A percentile compares a stretch with the other conserved stretches of the same genome.
phyloP scores from a whole-genome alignment of 1,139 yeast genomes.

The Saccharomyces hybrid region DNA sequence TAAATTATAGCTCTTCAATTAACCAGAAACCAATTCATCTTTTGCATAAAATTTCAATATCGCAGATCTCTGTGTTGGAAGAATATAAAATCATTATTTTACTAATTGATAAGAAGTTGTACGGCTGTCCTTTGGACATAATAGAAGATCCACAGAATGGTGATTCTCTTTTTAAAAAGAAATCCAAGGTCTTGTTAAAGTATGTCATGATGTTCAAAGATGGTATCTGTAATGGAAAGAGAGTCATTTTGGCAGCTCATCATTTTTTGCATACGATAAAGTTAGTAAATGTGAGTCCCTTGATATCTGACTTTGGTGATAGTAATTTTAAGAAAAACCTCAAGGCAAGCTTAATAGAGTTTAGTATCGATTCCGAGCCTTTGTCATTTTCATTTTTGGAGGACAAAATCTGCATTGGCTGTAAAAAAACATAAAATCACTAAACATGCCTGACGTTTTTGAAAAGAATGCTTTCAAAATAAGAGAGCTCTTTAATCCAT shows the following conservation, averaged over 20 bases:
- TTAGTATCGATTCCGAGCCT: constrained; percentile 72
- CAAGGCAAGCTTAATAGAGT: constrained; percentile 55
- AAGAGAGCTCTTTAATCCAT: not conserved
- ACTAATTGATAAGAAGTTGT: constrained; percentile 69
- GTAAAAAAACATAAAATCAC: constrained; percentile 88
- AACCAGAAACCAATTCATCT: constrained; percentile 51
- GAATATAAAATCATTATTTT: constrained; percentile 78
- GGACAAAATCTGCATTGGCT: constrained; percentile 79
- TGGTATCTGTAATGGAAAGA: constrained; percentile 80
- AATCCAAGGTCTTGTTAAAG: constrained; percentile 69
- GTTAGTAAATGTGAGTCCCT: constrained; percentile 1
- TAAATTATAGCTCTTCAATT: not conserved
- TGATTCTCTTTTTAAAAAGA: constrained; percentile 35
- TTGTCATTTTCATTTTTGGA: constrained; percentile 78
- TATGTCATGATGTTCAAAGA: constrained; percentile 83
- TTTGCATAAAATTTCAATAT: constrained; percentile 63
- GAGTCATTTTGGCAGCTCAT: constrained; percentile 79
- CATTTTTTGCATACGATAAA: constrained; percentile 34
- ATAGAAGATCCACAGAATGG: constrained; percentile 56
- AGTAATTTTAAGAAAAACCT: constrained; percentile 50
- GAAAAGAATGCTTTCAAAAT: not conserved
- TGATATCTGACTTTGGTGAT: not conserved
- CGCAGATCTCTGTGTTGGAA: constrained; percentile 82
- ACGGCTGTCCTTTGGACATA: constrained; percentile 76
- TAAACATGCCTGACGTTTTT: constrained; percentile 35